A percentile compares a stretch with the other conserved stretches of the same genome.
Evolutionary conservation across 805 yeast genomes (phyloP).

Genomic region (Candida gorgasii): DNA sequence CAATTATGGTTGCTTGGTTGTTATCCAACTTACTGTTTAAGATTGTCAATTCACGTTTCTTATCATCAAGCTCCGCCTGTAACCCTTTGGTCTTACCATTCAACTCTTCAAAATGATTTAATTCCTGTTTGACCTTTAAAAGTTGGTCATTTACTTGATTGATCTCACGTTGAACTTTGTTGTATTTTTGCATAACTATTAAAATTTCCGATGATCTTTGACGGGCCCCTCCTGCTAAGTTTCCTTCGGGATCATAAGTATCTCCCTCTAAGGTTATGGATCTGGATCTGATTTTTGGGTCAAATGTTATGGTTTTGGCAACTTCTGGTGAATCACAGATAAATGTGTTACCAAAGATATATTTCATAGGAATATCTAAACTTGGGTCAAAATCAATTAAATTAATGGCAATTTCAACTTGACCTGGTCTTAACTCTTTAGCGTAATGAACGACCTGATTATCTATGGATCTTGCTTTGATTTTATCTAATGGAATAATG

Average conservation of each 20-base stretch:
- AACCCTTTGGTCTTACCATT: constrained; percentile 52
- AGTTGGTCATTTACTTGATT: constrained; percentile 46
- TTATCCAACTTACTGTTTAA: constrained; percentile 55
- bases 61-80: constrained; percentile 59
- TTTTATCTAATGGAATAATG: constrained; percentile 87
- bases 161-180: constrained; percentile 43
- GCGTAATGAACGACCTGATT: constrained; percentile 60
- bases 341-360: constrained; percentile 86
- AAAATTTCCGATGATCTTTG: constrained; percentile 58
- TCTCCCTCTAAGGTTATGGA: constrained; percentile 93
- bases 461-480: constrained; percentile 59
- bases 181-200: constrained; percentile 65
- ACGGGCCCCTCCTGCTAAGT: constrained; percentile 92
- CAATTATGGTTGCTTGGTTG: constrained; percentile 57
- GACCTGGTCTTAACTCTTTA: constrained; percentile 72
- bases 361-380: constrained; percentile 81
- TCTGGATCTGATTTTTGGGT: constrained; percentile 75
- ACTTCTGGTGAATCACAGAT: constrained; percentile 85
- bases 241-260: constrained; percentile 93
- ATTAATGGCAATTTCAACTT: constrained; percentile 87
- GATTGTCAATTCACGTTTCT: constrained; percentile 58
- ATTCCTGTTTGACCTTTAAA: constrained; percentile 34
- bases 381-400: constrained; percentile 73
- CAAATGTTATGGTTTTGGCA: constrained; percentile 85
- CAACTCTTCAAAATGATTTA: constrained; percentile 43